Evolutionary conservation across 257 asterid genomes (phyloP).

Genomic region (Cordia subcordata): DNA sequence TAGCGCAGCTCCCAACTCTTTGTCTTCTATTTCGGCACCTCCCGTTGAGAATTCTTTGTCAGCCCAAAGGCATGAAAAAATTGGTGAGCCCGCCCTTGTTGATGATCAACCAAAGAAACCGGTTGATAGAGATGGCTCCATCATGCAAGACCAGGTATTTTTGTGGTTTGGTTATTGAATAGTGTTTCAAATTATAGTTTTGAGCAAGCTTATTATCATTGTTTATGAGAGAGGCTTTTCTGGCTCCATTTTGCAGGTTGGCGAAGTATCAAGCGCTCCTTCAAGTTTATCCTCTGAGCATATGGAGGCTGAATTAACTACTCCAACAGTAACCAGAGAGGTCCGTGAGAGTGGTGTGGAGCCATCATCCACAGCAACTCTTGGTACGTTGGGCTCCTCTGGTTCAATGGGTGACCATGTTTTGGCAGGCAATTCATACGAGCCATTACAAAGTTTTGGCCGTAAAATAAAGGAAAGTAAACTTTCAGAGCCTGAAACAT

Average conservation of each 20-base stretch:
- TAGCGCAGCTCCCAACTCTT: too few relatives aligned
- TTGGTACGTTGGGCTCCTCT: conserved; percentile 16
- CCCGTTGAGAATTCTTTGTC: conserved; percentile 19
- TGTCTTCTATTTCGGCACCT: conserved; percentile 13
- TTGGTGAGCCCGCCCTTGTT: conserved; percentile 24
- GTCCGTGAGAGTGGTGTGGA: conserved; percentile 29
- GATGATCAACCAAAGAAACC: conserved; percentile 27
- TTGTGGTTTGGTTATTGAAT: conserved; percentile 17
- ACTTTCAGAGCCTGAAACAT: conserved; percentile 25
- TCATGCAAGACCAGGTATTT: conserved; percentile 36
- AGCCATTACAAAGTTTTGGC: conserved; percentile 19
- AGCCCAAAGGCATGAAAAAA: conserved; percentile 20
- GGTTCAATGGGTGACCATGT: conserved; percentile 2
- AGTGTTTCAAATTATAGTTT: conserved; percentile 1
- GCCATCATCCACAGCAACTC: background rate
- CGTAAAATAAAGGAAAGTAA: conserved; percentile 16
- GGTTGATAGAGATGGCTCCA: background rate
- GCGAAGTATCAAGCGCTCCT: conserved; percentile 19
- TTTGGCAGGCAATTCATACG: background rate
- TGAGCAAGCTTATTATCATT: conserved; percentile 14
- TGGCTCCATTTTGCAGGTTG: conserved; percentile 39
- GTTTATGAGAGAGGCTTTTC: too few relatives aligned
- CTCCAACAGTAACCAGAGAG: conserved; percentile 18
- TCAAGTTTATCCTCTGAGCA: too few relatives aligned
- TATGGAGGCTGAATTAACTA: conserved; percentile 19